Evolutionary conservation across 257 asterid species (phyloP).

Genomic region (Scutellaria minor): DNA sequence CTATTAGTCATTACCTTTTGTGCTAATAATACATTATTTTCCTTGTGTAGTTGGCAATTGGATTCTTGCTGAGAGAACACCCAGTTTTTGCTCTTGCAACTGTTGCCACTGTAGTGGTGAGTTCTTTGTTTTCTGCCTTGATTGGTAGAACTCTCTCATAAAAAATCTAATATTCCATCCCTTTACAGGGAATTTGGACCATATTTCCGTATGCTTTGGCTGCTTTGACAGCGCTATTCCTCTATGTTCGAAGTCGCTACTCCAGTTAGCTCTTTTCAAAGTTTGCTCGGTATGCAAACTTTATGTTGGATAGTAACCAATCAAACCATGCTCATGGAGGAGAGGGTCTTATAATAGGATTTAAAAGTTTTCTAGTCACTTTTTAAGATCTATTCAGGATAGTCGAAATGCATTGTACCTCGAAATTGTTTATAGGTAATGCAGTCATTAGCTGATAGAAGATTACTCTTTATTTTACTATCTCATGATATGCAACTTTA

Average conservation of each 20-base stretch:
- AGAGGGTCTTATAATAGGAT: neutral
- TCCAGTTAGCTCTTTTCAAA: slow-evolving; percentile 42
- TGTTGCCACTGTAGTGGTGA: slow-evolving; percentile 82
- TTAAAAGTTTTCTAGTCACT: neutral
- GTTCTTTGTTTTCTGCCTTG: slow-evolving; percentile 27
- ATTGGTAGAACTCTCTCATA: neutral
- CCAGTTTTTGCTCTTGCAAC: slow-evolving; percentile 85
- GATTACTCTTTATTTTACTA: slow-evolving; percentile 23
- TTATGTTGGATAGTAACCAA: neutral
- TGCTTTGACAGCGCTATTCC: slow-evolving; percentile 65
- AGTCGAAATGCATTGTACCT: neutral
- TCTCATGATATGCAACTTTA: neutral
- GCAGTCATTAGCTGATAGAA: slow-evolving; percentile 2
- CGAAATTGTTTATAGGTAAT: slow-evolving; percentile 15
- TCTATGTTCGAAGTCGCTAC: slow-evolving; percentile 57
- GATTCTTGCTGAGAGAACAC: slow-evolving; percentile 78
- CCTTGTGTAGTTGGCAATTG: slow-evolving; percentile 66
- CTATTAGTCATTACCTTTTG: slow-evolving; percentile 7
- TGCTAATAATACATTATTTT: neutral
- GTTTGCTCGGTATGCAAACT: slow-evolving; percentile 11
- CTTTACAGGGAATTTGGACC: slow-evolving; percentile 83
- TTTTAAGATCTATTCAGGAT: slow-evolving; percentile 15
- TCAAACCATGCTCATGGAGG: slow-evolving; percentile 3
- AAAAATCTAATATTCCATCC: slow-evolving; percentile 20
- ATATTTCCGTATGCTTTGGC: slow-evolving; percentile 76